Evolutionary conservation across 371 early-diverging fungal species (phyloP).

Genomic region (Mortierella sp.): DNA sequence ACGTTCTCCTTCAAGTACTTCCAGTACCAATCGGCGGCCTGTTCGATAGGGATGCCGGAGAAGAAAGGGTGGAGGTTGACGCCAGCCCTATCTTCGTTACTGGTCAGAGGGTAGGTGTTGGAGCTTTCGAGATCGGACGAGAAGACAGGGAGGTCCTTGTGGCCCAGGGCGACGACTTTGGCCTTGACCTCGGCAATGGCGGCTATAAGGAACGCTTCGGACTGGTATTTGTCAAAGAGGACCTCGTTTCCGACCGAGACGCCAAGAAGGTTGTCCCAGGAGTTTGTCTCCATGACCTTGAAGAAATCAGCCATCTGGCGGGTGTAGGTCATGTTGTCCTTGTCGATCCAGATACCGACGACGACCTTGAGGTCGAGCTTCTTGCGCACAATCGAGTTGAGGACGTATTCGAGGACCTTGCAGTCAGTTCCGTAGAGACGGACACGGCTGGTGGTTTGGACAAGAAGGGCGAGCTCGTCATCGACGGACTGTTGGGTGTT

Average conservation of each 20-base stretch:
- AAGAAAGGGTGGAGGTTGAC: conserved; percentile 80
- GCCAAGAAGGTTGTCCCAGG: conserved; percentile 58
- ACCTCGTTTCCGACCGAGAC: conserved; percentile 69
- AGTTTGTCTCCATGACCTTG: conserved; percentile 49
- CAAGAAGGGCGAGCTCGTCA: conserved; percentile 59
- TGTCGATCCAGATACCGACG: conserved; percentile 62
- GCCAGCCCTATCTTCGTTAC: conserved; percentile 69
- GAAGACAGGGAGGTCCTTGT: conserved; percentile 66
- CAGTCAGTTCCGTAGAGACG: conserved; percentile 68
- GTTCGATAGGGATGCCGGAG: conserved; percentile 65
- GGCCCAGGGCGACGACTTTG: conserved; percentile 55
- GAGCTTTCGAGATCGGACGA: conserved; percentile 68
- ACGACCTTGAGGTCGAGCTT: conserved; percentile 61
- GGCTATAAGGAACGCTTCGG: conserved; percentile 43
- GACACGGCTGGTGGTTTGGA: conserved; percentile 62
- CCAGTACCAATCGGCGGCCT: conserved; percentile 68
- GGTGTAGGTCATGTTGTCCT: conserved; percentile 53
- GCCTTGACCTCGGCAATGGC: conserved; percentile 61
- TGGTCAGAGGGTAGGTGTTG: conserved; percentile 62
- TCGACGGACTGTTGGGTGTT: conserved; percentile 56
- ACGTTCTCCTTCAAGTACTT: conserved; percentile 58
- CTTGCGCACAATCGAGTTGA: conserved; percentile 56
- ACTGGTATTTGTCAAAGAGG: conserved; percentile 67
- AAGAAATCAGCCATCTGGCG: conserved; percentile 59
- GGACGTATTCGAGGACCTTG: conserved; percentile 54